Base-by-base conservation (phyloP, 169 alveolate species). In the Hammondia hammondi region DNA sequence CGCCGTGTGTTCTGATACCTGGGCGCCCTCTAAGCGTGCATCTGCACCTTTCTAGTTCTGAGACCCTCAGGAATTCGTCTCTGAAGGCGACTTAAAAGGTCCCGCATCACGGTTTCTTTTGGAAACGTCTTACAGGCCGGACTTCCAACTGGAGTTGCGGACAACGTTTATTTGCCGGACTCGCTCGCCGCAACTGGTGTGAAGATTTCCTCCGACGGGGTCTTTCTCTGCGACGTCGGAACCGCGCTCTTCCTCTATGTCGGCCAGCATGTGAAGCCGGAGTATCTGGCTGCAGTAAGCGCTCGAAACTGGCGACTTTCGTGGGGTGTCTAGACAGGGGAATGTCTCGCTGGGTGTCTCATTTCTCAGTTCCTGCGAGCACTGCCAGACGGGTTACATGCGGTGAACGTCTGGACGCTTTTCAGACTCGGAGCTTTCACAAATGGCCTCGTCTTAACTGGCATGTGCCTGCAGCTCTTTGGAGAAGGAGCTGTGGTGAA, bases 211-310 rank as follows among this genome's bases (percentile, higher is more conserved):
- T 96, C 98, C 37, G 98, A 97, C 91, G 98, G 98, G 39, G 97
- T 97, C 45, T 97, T 97, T 93, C 94, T 97, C 73, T 89, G 97
- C 82, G 98, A 97, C 95, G 97, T 96, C 45, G 97, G 98, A 21
- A 92, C 97, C 56, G 95, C 95, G 85, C 93, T 97, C 70, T 91
- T 96, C 91, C 96, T 97, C 81, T 97, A 96, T 96, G 93, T 97
- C 67, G 98, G 98, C 82, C 97, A 94, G 70, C 98, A 97, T 67
- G 95, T 93, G 46, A 82, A 77, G 92, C 87, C 88, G 39, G 92
- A 85, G 56, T 93, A 93, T 35, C 52, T 93, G 14, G 57, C 70
- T 71, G 95, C 56, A 48, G 95, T 93, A 48, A 67, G 95, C 32
- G 32, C 27, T 29, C 77, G 35, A 9, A 52, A 52, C 61, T 10